Evolutionary conservation across 116 monocot genomes (phyloP), one percentile per base, ranked within the genome.

Genomic region (Cymodocea nodosa): DNA sequence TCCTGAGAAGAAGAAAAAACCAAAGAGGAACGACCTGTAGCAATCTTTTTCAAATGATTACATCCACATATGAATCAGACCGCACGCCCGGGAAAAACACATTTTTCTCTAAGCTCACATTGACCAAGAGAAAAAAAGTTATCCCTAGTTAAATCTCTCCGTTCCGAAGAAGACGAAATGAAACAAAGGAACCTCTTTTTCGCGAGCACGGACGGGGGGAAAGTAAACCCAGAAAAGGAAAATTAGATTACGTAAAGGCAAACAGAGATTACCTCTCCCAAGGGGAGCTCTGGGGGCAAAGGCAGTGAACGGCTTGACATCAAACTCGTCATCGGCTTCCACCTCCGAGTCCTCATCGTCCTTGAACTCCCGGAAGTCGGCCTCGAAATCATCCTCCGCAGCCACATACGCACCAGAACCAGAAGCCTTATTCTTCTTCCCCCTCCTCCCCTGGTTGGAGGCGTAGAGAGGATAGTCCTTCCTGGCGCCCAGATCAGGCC

Each of bases 281-380:
- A 64, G 14, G 35, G 49, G 52, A 19, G 73, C 6, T 23, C 54
- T 64, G 2, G 52, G 15, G 37, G 71, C 17, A 17, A 56, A 19
- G 49, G 61, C 71, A 34, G 59, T 52, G 48, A 81, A 77, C 18
- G 80, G 71, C 71, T 79, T 76, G 65, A 67, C 72, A 30, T 75
- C 68, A 66, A 68, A 25, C 56, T 70, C 58, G 10, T 61, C 59
- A 13, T 74, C 70, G 24, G 50, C 73, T 51, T 78, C 56, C 35
- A 48, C 76, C 51, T 75, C 81, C 15, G 73, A 63, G 7, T 73
- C 72, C 4, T 73, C 72, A 59, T 73, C 72, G 53, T 74, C 79
- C 5, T 75, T 56, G 64, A 79, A 86, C 56, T 74, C 65, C 70
- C 52, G 20, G 63, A 80, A 80, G 36, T 82, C 82, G 7, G 80